Conservation (phyloP, 2,329 filamentous ascomycete genomes). For the Exophiala aquamarina region DNA sequence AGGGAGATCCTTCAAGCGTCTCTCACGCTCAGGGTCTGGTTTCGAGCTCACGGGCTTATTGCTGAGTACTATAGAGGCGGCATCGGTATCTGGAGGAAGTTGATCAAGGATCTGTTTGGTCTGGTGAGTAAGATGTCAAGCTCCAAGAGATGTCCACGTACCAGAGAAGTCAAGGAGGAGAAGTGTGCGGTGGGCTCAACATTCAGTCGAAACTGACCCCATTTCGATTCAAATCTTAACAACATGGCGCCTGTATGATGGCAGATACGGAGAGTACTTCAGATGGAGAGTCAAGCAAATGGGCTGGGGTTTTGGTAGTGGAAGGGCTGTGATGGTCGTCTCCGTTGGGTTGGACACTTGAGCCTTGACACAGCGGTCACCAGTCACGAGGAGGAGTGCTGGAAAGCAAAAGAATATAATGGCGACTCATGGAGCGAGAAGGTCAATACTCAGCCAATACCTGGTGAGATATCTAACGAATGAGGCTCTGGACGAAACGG, state of each 20-base stretch:
- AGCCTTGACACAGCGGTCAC: too few relatives aligned
- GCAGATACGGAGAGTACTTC: too few relatives aligned
- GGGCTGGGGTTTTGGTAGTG: too few relatives aligned
- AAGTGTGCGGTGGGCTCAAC: conserved; percentile 76
- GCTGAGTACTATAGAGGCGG: conserved; percentile 57
- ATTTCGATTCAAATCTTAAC: conserved; percentile 82
- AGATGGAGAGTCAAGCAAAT: too few relatives aligned
- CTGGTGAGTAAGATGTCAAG: background rate
- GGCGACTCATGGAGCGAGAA: too few relatives aligned
- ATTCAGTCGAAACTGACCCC: conserved; percentile 86
- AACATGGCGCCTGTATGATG: conserved; percentile 57
- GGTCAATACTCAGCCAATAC: too few relatives aligned
- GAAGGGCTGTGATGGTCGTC: too few relatives aligned
- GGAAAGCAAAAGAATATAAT: too few relatives aligned
- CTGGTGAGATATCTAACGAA: too few relatives aligned
- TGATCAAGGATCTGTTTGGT: conserved; percentile 54
- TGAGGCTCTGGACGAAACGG: too few relatives aligned
- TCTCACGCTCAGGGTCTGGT: conserved; percentile 48
- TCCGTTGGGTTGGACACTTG: too few relatives aligned
- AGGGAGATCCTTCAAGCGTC: conserved; percentile 51
- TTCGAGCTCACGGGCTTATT: conserved; percentile 59
- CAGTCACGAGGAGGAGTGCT: too few relatives aligned
- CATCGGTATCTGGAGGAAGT: conserved; percentile 56
- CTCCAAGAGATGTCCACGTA: conserved; percentile 26
- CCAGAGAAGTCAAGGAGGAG: conserved; percentile 51